phyloP scores from a whole-genome alignment of 1,139 yeast genomes.

The Groenewaldozyma sp. region DNA sequence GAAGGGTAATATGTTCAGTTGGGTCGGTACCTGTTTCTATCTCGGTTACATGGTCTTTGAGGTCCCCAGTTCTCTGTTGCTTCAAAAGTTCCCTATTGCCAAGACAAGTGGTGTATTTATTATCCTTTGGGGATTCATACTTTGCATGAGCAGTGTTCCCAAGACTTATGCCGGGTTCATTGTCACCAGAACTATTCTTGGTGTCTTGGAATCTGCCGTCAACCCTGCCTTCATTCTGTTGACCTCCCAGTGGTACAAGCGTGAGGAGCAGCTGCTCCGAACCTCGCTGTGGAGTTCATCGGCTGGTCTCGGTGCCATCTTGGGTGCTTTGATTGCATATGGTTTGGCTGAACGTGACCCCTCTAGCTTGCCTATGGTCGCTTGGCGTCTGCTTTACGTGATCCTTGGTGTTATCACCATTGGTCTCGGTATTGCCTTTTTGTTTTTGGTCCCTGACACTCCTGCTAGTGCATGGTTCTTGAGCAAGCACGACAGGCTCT shows the following conservation, averaged over 20 bases:
- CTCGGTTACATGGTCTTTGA: constrained; percentile 43
- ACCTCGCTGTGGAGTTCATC: constrained; percentile 16
- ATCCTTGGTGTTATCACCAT: constrained; percentile 31
- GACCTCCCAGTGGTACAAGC: constrained; percentile 20
- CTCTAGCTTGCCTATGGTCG: constrained; percentile 19
- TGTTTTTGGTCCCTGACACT: constrained; percentile 11
- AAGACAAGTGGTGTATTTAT: constrained; percentile 37
- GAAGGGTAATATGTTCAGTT: constrained; percentile 34
- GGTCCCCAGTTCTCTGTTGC: constrained; percentile 39
- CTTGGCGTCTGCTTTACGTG: constrained; percentile 41
- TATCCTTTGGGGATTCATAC: constrained; percentile 39
- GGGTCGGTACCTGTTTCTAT: constrained; percentile 50
- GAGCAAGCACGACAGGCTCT: constrained; percentile 34
- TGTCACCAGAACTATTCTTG: constrained; percentile 41
- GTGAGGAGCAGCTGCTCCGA: constrained; percentile 18
- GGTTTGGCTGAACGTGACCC: constrained; percentile 16
- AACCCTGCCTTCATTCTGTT: constrained; percentile 17
- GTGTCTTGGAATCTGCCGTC: constrained; percentile 38
- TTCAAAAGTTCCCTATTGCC: constrained; percentile 38
- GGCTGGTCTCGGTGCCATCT: constrained; percentile 19
- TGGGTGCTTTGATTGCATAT: constrained; percentile 16
- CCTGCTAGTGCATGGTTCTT: constrained; percentile 39
- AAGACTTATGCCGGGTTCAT: constrained; percentile 38
- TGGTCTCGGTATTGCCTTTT: constrained; percentile 10
- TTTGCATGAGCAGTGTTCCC: constrained; percentile 39